Evolutionary conservation across 78 protist genomes (phyloP).

Genomic region (Dictyostelium firmibasis): DNA sequence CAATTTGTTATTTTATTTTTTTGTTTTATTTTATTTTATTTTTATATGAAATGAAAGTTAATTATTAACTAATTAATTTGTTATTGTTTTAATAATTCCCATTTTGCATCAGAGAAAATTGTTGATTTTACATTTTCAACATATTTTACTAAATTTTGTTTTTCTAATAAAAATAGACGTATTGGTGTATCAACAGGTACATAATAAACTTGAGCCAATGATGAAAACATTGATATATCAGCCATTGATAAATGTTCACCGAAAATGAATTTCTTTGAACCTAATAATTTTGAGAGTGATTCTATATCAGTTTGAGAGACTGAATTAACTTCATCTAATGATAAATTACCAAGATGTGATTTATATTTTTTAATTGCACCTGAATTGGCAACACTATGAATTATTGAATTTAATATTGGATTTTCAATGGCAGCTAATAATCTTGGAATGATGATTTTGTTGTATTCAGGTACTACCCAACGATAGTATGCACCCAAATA

Average conservation of each 20-base stretch:
- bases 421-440: neutral
- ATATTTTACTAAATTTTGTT: neutral
- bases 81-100: neutral
- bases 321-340: neutral
- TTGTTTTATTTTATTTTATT: no score
- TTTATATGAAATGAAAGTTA: no score
- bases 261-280: neutral
- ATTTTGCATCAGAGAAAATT: neutral
- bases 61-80: no score
- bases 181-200: neutral
- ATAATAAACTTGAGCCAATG: neutral
- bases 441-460: neutral
- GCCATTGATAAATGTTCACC: neutral
- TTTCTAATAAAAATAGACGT: neutral
- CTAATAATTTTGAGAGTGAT: neutral
- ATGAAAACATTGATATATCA: neutral
- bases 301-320: neutral
- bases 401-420: neutral
- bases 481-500: neutral
- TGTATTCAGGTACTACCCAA: neutral
- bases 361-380: no score
- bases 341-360: neutral
- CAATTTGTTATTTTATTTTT: no score
- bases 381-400: neutral
- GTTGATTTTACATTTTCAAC: neutral